Evolutionary conservation across 257 asterid species (phyloP).

Genomic region (Verbena officinalis): DNA sequence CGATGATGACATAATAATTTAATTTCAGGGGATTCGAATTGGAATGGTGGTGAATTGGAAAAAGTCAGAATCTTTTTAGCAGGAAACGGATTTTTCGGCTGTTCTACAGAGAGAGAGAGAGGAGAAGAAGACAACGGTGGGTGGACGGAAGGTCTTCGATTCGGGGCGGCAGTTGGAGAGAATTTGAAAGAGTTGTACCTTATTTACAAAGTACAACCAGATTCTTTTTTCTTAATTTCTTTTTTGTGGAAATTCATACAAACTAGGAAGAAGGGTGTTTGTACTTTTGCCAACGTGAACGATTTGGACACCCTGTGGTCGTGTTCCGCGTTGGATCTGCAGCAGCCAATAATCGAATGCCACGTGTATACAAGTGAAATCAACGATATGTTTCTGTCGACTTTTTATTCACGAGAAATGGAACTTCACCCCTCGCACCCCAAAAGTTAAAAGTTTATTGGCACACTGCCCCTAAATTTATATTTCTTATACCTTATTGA

Average conservation of each 20-base stretch:
- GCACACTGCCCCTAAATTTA: too few relatives aligned
- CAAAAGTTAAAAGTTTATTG: too few relatives aligned
- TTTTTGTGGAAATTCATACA: background rate
- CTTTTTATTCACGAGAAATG: too few relatives aligned
- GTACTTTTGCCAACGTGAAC: background rate
- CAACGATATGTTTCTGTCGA: background rate
- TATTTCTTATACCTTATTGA: too few relatives aligned
- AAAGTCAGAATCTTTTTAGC: too few relatives aligned
- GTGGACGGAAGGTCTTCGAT: background rate
- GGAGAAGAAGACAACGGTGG: conserved; percentile 8
- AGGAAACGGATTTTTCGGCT: conserved; percentile 8
- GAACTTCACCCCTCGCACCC: background rate
- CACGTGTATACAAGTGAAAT: background rate
- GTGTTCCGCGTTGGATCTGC: background rate
- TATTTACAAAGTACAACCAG: background rate
- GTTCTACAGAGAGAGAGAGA: conserved; percentile 16
- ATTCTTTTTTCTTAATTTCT: too few relatives aligned
- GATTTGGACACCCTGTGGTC: background rate
- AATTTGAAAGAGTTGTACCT: background rate
- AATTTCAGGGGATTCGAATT: background rate
- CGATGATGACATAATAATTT: conserved; percentile 31
- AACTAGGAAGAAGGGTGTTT: background rate
- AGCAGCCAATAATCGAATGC: background rate
- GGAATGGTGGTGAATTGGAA: background rate
- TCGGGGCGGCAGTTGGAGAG: background rate